These are phyloP conservation scores for Xylaria palmicola DNA, from an alignment of 495 filamentous ascomycete genomes.

Conservation along the genomic window DNA sequence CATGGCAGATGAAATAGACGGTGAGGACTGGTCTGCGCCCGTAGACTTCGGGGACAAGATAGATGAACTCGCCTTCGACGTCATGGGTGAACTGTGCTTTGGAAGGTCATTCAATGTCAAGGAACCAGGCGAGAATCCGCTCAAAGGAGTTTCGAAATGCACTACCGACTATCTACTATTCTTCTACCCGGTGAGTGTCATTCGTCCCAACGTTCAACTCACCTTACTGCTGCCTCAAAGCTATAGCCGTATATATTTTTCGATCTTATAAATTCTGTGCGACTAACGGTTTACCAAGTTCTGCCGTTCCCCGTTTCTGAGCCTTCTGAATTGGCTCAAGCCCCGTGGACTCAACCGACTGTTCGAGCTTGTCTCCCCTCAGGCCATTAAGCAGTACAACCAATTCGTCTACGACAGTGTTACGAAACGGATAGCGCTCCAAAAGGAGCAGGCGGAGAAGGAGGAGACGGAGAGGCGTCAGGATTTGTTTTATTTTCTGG, in stretches of 20 bases:
- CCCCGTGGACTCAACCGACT: slow-evolving; percentile 17
- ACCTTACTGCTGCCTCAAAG: too few relatives aligned
- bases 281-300: slow-evolving; percentile 14
- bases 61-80: slow-evolving; percentile 28
- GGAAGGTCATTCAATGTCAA: slow-evolving; percentile 54
- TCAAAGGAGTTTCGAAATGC: slow-evolving; percentile 22
- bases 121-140: slow-evolving; percentile 26
- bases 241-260: too few relatives aligned
- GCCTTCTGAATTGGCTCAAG: slow-evolving; percentile 17
- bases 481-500: slow-evolving; percentile 36
- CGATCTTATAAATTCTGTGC: background rate
- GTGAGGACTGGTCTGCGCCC: slow-evolving; percentile 22
- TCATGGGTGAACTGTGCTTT: slow-evolving; percentile 50
- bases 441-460: slow-evolving; percentile 6
- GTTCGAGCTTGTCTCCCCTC: background rate
- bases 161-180: slow-evolving; percentile 26
- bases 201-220: too few relatives aligned
- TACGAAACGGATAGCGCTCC: slow-evolving; percentile 9
- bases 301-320: slow-evolving; percentile 10
- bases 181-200: slow-evolving; percentile 20
- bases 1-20: slow-evolving; percentile 9
- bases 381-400: background rate
- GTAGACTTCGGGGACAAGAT: slow-evolving; percentile 24
- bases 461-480: slow-evolving; percentile 19
- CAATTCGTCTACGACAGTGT: slow-evolving; percentile 20